Conservation (phyloP, 352 stramenopile species). For the Phytophthora vignae region DNA sequence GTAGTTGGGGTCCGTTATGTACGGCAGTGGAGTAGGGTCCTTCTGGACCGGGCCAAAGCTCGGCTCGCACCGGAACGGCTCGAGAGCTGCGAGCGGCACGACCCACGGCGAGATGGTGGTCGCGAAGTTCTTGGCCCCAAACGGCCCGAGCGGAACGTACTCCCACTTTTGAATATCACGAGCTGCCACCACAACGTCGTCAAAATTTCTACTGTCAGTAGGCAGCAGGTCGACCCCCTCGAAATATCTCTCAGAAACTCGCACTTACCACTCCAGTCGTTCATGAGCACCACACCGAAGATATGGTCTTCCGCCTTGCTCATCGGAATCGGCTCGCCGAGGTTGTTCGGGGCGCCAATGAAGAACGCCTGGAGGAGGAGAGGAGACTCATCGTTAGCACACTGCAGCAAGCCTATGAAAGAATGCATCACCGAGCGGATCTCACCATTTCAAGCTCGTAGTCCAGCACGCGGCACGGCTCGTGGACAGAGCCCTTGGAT, state of each 20-base stretch:
- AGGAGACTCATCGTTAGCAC: neutral
- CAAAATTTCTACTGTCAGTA: neutral
- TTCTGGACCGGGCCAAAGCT: conserved; percentile 90
- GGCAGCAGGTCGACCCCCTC: neutral
- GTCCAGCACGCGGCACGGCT: conserved; percentile 92
- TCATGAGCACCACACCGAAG: conserved; percentile 98
- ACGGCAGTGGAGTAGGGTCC: conserved; percentile 92
- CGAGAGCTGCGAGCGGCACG: conserved; percentile 93
- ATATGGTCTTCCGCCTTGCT: conserved; percentile 94
- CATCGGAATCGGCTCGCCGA: conserved; percentile 91
- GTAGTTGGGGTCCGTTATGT: conserved; percentile 95
- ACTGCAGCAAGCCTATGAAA: too few relatives aligned
- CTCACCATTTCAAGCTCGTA: conserved; percentile 96
- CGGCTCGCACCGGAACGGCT: conserved; percentile 93
- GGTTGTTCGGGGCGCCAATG: conserved; percentile 88
- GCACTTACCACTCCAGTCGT: conserved; percentile 95
- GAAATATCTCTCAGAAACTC: neutral
- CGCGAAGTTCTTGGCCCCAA: conserved; percentile 97
- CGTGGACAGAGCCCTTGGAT: conserved; percentile 93
- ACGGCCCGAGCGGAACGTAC: conserved; percentile 97
- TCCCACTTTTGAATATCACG: conserved; percentile 97
- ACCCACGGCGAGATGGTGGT: conserved; percentile 98
- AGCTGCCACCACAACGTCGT: conserved; percentile 37
- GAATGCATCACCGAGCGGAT: too few relatives aligned
- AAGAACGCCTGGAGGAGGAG: conserved; percentile 86